These are phyloP conservation scores for Pouteria campechiana DNA, from an alignment of 179 eudicot genomes.

Conservation along the genomic window DNA sequence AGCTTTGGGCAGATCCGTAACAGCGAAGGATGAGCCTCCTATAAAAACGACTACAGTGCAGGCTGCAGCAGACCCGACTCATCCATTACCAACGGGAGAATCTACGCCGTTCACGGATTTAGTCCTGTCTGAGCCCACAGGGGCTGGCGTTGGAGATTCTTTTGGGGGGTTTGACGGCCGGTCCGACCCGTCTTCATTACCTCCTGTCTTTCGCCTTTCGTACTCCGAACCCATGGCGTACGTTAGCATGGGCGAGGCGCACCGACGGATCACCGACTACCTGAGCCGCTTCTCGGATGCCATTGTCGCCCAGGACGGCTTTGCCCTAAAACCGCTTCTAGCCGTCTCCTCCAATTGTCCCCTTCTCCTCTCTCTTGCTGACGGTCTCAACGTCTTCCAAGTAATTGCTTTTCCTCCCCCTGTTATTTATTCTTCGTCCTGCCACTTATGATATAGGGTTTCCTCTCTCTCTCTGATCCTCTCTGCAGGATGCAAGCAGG, in stretches of 20 bases:
- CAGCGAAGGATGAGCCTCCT: no score
- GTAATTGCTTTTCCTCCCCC: conserved; percentile 15
- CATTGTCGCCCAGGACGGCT: conserved; percentile 50
- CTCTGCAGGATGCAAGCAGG: conserved; percentile 54
- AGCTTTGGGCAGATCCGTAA: no score
- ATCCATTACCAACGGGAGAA: no score
- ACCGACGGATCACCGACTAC: conserved; percentile 62
- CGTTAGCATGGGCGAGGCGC: conserved; percentile 92
- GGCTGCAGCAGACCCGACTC: no score
- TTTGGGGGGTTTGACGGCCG: no score
- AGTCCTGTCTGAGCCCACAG: no score
- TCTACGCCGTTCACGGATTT: no score
- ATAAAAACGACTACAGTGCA: no score
- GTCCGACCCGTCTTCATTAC: no score
- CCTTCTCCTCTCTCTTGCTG: conserved; percentile 56
- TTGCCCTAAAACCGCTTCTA: conserved; percentile 55
- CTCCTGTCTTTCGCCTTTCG: no score
- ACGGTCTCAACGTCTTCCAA: conserved; percentile 80
- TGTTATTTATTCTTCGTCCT: neutral
- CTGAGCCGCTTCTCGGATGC: conserved; percentile 63
- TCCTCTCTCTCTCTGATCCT: conserved; percentile 1
- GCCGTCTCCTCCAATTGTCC: conserved; percentile 58
- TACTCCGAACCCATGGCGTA: conserved; percentile 43
- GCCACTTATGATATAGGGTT: neutral
- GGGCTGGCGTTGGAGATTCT: no score